Percentiles rank a stretch among this genome's conserved stretches.
These are phyloP conservation scores for Amylostereum areolatum DNA, from an alignment of 1,284 basidiomycete species.

Conservation along the genomic window DNA sequence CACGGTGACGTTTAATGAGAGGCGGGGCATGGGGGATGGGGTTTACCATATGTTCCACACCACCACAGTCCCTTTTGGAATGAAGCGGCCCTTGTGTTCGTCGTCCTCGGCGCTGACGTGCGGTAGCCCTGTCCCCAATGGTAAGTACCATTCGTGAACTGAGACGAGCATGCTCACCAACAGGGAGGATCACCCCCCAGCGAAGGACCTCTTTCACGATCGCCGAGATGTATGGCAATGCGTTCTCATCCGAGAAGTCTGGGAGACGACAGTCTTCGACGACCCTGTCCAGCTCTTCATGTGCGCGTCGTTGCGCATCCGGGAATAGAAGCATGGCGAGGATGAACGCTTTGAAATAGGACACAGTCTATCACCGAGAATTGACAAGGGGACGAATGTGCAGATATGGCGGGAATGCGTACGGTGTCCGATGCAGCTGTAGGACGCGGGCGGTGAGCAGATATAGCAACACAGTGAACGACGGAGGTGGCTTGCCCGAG, in stretches of 20 bases:
- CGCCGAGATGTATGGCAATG: slow-evolving; percentile 12
- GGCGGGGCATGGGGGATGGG: background rate
- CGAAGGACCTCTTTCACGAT: slow-evolving; percentile 13
- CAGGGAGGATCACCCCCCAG: slow-evolving; percentile 4
- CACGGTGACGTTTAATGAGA: background rate
- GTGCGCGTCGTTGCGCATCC: slow-evolving; percentile 9
- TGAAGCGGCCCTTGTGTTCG: slow-evolving; percentile 13
- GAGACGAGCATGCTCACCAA: background rate
- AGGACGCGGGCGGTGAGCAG: too few relatives aligned
- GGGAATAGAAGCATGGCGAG: slow-evolving; percentile 14
- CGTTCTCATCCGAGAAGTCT: slow-evolving; percentile 7
- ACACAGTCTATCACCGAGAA: background rate
- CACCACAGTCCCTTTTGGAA: slow-evolving; percentile 8
- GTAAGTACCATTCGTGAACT: background rate
- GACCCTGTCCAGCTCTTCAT: slow-evolving; percentile 13
- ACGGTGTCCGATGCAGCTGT: background rate
- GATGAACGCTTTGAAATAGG: slow-evolving; percentile 6
- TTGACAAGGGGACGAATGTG: too few relatives aligned
- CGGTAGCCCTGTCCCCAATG: slow-evolving; percentile 2
- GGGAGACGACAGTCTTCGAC: slow-evolving; percentile 11
- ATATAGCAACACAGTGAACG: too few relatives aligned
- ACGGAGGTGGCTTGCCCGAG: background rate
- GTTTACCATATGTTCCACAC: slow-evolving; percentile 10
- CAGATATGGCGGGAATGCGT: background rate
- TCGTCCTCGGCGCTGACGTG: slow-evolving; percentile 9